These are phyloP conservation scores for Saturnispora mendoncae DNA, from an alignment of 805 yeast genomes.

Conservation along the genomic window DNA sequence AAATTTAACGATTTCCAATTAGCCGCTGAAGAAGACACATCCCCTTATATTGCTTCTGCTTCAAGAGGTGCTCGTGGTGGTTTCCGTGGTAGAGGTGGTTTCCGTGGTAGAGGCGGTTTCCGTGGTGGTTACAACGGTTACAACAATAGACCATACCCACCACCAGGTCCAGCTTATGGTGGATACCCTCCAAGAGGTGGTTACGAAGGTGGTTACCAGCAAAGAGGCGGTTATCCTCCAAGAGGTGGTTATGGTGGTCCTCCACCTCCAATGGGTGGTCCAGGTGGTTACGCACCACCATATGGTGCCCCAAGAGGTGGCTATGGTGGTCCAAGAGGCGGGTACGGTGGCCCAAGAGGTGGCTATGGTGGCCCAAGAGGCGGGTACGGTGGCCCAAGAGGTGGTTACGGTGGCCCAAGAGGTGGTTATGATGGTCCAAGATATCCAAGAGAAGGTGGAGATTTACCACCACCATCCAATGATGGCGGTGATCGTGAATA, in stretches of 20 bases:
- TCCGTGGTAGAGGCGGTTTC: conserved; percentile 17
- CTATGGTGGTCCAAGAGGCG: conserved; percentile 27
- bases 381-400: conserved; percentile 25
- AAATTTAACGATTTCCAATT: conserved; percentile 58
- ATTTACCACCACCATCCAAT: conserved; percentile 24
- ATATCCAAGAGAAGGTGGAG: conserved; percentile 26
- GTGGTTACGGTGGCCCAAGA: conserved; percentile 26
- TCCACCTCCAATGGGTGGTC: conserved; percentile 22
- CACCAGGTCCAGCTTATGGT: conserved; percentile 2
- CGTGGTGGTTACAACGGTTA: conserved; percentile 17
- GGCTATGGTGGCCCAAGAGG: conserved; percentile 21
- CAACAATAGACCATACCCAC: conserved; percentile 16
- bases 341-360: conserved; percentile 25
- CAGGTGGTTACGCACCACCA: conserved; percentile 16
- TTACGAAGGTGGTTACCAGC: conserved; percentile 12
- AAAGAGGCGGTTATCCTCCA: conserved; percentile 23
- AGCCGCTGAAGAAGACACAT: conserved; percentile 69
- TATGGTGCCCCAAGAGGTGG: conserved; percentile 19
- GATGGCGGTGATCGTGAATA: conserved; percentile 15
- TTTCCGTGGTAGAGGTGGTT: conserved; percentile 15
- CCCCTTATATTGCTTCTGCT: conserved; percentile 36
- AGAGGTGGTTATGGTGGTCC: conserved; percentile 26
- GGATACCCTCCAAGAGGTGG: conserved; percentile 26
- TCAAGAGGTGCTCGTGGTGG: conserved; percentile 20
- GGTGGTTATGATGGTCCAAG: conserved; percentile 22